Evolutionary conservation across 2,329 filamentous ascomycete genomes (phyloP).

Genomic region (Plenodomus biglobosus): DNA sequence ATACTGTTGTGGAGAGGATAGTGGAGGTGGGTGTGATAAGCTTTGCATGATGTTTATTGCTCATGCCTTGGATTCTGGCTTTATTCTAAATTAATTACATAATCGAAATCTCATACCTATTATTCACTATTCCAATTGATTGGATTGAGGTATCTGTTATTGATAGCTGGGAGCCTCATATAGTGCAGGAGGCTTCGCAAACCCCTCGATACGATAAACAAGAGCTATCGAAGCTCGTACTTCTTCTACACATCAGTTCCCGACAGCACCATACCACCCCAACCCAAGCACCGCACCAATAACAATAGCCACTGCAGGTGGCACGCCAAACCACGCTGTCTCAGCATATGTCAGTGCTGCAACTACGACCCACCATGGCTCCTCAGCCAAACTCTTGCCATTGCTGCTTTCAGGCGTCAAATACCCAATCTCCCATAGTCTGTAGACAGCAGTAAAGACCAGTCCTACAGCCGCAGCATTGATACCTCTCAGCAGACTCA

Average conservation of each 20-base stretch:
- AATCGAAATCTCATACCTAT: no score
- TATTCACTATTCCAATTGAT: no score
- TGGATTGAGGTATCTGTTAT: no score
- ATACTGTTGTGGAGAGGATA: no score
- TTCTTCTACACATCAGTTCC: conserved; percentile 8
- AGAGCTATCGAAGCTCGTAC: no score
- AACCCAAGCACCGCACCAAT: conserved; percentile 45
- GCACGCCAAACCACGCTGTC: conserved; percentile 45
- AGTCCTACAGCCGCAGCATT: conserved; percentile 49
- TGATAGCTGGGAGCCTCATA: no score
- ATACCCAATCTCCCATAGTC: conserved; percentile 50
- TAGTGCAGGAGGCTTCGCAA: no score
- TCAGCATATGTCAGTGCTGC: conserved; percentile 46
- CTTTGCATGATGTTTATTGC: no score
- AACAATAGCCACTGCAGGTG: conserved; percentile 45
- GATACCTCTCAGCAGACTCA: conserved; percentile 43
- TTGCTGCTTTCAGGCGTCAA: conserved; percentile 39
- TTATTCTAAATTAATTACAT: no score
- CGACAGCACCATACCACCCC: conserved; percentile 45
- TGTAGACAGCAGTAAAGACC: conserved; percentile 50
- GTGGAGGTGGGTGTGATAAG: no score
- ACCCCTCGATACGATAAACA: no score
- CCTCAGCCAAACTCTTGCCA: conserved; percentile 42
- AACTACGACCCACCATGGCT: conserved; percentile 52
- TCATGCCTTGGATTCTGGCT: no score